A percentile compares a stretch with the other conserved stretches of the same genome.
Conservation (phyloP, 2,329 filamentous ascomycete species). For the Aspergillus ruber region DNA sequence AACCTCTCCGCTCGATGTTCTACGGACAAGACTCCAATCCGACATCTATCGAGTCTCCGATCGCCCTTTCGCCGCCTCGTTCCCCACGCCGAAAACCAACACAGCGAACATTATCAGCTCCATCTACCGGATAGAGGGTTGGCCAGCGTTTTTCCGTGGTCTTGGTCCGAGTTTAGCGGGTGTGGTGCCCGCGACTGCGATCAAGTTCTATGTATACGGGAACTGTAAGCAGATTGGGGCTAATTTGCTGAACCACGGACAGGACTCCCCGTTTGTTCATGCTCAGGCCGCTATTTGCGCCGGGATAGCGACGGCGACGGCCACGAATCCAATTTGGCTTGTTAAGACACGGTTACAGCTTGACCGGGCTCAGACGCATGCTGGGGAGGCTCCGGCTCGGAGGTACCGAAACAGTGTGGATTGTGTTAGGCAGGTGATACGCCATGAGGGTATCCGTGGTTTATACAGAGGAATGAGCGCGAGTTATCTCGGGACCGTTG, state of each 20-base stretch:
- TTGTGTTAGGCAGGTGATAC: conserved; percentile 63
- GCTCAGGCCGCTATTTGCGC: conserved; percentile 29
- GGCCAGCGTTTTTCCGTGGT: conserved; percentile 31
- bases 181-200: conserved; percentile 34
- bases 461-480: conserved; percentile 86
- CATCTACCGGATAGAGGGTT: conserved; percentile 33
- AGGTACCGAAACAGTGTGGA: conserved; percentile 60
- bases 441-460: conserved; percentile 74
- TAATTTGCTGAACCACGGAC: conserved; percentile 19
- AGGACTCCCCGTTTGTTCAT: conserved; percentile 27
- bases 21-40: not conserved
- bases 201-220: conserved; percentile 35
- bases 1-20: not conserved
- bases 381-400: conserved; percentile 15
- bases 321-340: conserved; percentile 36
- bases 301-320: conserved; percentile 30
- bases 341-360: conserved; percentile 65
- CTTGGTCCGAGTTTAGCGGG: conserved; percentile 33
- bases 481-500: conserved; percentile 41
- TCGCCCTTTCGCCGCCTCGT: not conserved
- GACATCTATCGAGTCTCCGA: not conserved
- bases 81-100: not conserved
- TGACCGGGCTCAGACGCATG: conserved; percentile 27
- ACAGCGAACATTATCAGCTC: conserved; percentile 8
- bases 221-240: conserved; percentile 32